Percentiles rank a stretch among this genome's conserved stretches.
Conservation (phyloP, 495 filamentous ascomycete genomes). For the Aspergillus diversus region DNA sequence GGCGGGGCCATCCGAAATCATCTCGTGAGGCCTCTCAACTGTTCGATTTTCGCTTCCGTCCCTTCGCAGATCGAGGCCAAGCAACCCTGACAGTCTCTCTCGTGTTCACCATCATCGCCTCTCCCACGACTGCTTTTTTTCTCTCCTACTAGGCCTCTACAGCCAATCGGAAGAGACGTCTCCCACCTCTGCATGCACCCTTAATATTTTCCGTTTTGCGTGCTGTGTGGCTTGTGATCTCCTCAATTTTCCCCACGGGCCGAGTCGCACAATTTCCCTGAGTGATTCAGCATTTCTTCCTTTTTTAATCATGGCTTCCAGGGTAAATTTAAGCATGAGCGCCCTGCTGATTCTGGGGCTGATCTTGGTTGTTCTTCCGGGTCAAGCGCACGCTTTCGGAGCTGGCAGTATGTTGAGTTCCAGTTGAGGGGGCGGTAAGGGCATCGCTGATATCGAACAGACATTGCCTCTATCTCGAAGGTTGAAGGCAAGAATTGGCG, state of each 20-base stretch:
- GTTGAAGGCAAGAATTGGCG: constrained; percentile 96
- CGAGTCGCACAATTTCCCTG: background rate
- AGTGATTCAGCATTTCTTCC: background rate
- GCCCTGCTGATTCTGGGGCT: constrained; percentile 58
- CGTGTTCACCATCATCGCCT: background rate
- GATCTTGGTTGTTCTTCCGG: constrained; percentile 57
- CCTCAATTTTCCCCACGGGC: background rate
- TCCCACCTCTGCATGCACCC: constrained; percentile 10
- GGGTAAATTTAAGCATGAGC: constrained; percentile 35
- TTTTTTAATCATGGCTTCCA: constrained; percentile 34
- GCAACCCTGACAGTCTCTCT: constrained; percentile 4
- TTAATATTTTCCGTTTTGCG: constrained; percentile 6
- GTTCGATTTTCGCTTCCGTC: background rate
- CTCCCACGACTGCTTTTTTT: background rate
- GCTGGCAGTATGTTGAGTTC: constrained; percentile 67
- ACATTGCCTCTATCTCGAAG: constrained; percentile 90
- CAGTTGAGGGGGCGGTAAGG: background rate
- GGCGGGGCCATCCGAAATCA: constrained; percentile 4
- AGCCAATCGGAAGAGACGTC: constrained; percentile 4
- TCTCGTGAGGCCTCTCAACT: background rate
- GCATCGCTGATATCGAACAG: constrained; percentile 26
- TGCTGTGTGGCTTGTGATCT: background rate
- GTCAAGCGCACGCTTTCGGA: constrained; percentile 72
- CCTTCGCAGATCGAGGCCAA: background rate
- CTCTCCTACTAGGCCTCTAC: background rate